Evolutionary conservation across 1,139 yeast genomes (phyloP).

Genomic region (Yamadazyma trypodendri): DNA sequence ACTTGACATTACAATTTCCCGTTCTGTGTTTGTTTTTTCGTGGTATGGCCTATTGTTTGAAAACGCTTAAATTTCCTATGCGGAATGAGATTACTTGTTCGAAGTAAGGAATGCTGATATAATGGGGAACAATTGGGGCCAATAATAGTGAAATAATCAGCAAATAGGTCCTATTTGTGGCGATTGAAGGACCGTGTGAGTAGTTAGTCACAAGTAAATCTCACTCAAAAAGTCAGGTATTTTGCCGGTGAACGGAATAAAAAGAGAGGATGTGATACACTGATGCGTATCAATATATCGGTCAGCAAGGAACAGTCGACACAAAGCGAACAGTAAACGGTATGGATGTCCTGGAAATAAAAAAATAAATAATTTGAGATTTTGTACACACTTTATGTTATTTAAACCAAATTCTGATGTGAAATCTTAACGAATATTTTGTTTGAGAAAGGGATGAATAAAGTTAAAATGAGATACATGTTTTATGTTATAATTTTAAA

Average conservation of each 20-base stretch:
- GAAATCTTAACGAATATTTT: not conserved
- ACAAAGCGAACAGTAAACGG: not conserved
- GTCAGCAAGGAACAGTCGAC: no score
- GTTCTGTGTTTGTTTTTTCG: constrained; percentile 4
- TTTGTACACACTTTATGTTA: not conserved
- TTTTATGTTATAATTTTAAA: constrained; percentile 3
- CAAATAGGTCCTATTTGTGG: not conserved
- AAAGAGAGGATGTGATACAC: no score
- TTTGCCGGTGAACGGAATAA: no score
- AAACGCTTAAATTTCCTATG: constrained; percentile 1
- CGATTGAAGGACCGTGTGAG: no score
- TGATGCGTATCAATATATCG: no score
- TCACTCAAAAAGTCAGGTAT: no score
- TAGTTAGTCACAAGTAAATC: no score
- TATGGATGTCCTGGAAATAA: not conserved
- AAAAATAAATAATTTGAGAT: not conserved
- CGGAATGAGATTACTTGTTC: constrained; percentile 2
- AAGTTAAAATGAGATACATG: not conserved
- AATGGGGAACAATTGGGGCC: not conserved
- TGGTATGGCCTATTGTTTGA: not conserved
- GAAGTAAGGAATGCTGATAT: constrained; percentile 1
- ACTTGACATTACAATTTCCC: constrained; percentile 8
- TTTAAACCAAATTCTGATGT: constrained; percentile 1
- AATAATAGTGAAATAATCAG: constrained; percentile 1
- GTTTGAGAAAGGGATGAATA: constrained; percentile 1